Evolutionary conservation across 2,329 filamentous ascomycete genomes (phyloP), one percentile per base, ranked within the genome.

Genomic region (Pezicula rhizophila): DNA sequence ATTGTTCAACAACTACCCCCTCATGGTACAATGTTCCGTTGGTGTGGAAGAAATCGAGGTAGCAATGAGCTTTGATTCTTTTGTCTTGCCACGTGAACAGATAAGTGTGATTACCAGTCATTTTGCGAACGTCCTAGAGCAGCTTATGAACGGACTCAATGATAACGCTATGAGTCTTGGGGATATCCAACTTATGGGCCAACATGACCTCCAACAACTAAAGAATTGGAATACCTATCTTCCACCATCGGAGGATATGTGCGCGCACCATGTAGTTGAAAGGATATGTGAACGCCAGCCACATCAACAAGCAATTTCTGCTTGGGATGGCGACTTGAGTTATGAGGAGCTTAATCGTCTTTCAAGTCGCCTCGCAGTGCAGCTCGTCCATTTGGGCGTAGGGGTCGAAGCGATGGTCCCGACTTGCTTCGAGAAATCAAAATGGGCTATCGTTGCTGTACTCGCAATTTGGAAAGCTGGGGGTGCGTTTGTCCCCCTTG

Each of bases 401-500:
- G 38, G 51, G 15, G 49, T 52, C n/a, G 51, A 53, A 14, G 12
- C 42, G 0, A 43, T 51, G 14, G 54, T 60, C 11, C 52, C 56
- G 12, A 25, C 58, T 8, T 57, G 50, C 38, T 57, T 59, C 20
- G 52, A 58, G 12, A 60, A 60, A 45, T 56, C 54, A 2, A 25
- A 31, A n/a, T 62, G 51, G 41, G 50, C 59, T n/a, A 52, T 61
- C 17, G 53, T 64, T 4, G 56, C 57, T 14, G 60, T 63, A 52
- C 49, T 64, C 14, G 59, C 50, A 14, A 50, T 64, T 8, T 25
- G 61, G 8, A 60, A 59, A 48, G 55, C 58, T n/a, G 62, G 62
- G 2, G 60, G 52, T 26, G 57, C 58, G 10, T 63, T 57, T 17
- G 57, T 66, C 17, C 54, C 60, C 5, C 42, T 66, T 7, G 59